Evolutionary conservation across 176 grass and related monocot genomes (phyloP).

Genomic region (Poa annua): DNA sequence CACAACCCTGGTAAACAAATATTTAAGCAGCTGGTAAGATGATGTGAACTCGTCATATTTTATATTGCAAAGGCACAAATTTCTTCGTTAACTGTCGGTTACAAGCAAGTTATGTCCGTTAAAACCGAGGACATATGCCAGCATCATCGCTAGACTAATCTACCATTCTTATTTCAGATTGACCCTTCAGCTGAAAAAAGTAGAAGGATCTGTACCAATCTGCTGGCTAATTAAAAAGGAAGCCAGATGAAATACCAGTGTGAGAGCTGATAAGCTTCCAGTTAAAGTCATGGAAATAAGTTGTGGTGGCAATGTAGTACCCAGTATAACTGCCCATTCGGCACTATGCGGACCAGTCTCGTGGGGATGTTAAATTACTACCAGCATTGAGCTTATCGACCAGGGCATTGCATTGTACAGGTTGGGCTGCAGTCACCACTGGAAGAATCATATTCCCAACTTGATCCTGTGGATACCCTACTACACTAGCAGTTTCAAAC

Average conservation of each 20-base stretch:
- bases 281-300: constrained; percentile 19
- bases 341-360: constrained; percentile 60
- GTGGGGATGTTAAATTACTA: constrained; percentile 58
- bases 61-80: constrained; percentile 47
- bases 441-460: constrained; percentile 45
- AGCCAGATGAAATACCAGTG: constrained; percentile 45
- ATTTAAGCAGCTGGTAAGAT: constrained; percentile 26
- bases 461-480: constrained; percentile 79
- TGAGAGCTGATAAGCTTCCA: constrained; percentile 30
- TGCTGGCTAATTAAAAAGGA: constrained; percentile 50
- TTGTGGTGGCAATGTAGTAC: constrained; percentile 2
- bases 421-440: constrained; percentile 55
- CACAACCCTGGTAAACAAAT: neutral
- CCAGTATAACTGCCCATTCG: neutral
- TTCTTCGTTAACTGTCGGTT: constrained; percentile 27
- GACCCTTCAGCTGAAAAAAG: constrained; percentile 57
- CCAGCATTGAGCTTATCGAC: constrained; percentile 75
- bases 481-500: constrained; percentile 67
- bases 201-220: constrained; percentile 41
- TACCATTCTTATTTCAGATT: constrained; percentile 60
- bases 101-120: constrained; percentile 59
- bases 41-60: constrained; percentile 54
- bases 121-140: constrained; percentile 61
- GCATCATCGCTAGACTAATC: constrained; percentile 54
- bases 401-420: constrained; percentile 58